phyloP scores from a whole-genome alignment of 352 stramenopile species.

The Pelagophyceae sp. region DNA sequence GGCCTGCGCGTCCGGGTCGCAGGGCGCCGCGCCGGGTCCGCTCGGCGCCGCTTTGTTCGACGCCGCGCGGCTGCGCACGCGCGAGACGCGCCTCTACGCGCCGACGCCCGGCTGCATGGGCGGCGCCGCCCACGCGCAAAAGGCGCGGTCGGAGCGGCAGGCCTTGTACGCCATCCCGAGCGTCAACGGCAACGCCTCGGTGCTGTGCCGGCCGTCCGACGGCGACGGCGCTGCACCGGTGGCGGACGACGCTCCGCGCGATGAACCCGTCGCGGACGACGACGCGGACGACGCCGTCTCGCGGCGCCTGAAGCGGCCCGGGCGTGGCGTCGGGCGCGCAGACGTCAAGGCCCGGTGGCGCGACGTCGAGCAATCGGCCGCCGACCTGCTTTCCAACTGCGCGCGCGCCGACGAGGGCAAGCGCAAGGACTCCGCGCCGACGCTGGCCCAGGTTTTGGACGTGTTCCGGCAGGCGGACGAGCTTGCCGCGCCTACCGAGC shows the following conservation, averaged over 20 bases:
- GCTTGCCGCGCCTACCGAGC: neutral
- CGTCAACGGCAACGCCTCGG: neutral
- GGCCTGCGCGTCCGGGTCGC: neutral
- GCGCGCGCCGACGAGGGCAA: neutral
- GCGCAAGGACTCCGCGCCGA: neutral
- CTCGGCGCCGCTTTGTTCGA: neutral
- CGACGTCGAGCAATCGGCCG: neutral
- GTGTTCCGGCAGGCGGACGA: neutral
- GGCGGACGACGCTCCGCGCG: neutral
- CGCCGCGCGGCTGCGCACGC: neutral
- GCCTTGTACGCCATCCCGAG: neutral
- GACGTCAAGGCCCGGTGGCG: neutral
- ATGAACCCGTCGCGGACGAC: neutral
- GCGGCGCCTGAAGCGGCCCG: neutral
- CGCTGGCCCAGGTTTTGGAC: neutral
- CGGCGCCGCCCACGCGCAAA: neutral
- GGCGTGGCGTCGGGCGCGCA: neutral
- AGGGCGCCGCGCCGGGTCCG: neutral
- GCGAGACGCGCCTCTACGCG: constrained; percentile 12
- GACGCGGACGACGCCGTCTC: neutral
- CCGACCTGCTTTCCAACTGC: neutral
- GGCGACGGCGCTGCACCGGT: neutral
- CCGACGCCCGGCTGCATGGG: constrained; percentile 6
- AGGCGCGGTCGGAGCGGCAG: neutral
- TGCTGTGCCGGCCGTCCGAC: neutral